phyloP scores from a whole-genome alignment of 1,284 basidiomycete genomes.

The Ustilago sp. region DNA sequence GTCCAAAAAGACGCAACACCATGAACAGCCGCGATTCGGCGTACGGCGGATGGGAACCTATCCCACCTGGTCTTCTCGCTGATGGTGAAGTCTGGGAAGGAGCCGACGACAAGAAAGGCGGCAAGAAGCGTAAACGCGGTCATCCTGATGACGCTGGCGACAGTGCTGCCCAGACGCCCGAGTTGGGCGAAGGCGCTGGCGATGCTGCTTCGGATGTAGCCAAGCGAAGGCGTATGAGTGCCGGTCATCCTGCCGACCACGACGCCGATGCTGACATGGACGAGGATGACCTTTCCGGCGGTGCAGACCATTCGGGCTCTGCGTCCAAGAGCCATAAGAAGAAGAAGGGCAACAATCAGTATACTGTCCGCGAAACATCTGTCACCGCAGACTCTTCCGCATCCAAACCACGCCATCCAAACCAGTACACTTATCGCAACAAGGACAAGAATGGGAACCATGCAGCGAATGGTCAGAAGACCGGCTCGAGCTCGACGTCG shows the following conservation, averaged over 20 bases:
- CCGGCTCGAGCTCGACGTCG: constrained; percentile 39
- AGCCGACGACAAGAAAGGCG: constrained; percentile 65
- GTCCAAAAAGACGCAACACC: constrained; percentile 80
- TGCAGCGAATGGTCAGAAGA: constrained; percentile 33
- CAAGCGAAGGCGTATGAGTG: constrained; percentile 58
- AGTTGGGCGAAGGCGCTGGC: constrained; percentile 28
- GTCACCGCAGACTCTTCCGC: constrained; percentile 30
- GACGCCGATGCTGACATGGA: constrained; percentile 41
- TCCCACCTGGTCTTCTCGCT: constrained; percentile 69
- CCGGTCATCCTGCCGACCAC: constrained; percentile 18
- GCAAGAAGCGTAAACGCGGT: constrained; percentile 60
- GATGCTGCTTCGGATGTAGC: constrained; percentile 34
- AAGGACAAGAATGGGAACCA: constrained; percentile 65
- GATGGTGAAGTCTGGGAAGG: constrained; percentile 64
- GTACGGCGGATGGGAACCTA: constrained; percentile 86
- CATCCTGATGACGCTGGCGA: constrained; percentile 41
- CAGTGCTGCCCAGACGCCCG: constrained; percentile 23
- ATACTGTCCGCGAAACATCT: constrained; percentile 38
- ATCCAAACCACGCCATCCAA: constrained; percentile 71
- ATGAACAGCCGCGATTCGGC: constrained; percentile 97
- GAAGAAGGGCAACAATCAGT: constrained; percentile 53
- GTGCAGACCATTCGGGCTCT: constrained; percentile 8
- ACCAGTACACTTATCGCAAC: constrained; percentile 75
- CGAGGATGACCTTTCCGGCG: constrained; percentile 27
- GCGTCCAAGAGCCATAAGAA: constrained; percentile 42